Conservation (phyloP, 352 stramenopile genomes). For the Pythium volutum region DNA sequence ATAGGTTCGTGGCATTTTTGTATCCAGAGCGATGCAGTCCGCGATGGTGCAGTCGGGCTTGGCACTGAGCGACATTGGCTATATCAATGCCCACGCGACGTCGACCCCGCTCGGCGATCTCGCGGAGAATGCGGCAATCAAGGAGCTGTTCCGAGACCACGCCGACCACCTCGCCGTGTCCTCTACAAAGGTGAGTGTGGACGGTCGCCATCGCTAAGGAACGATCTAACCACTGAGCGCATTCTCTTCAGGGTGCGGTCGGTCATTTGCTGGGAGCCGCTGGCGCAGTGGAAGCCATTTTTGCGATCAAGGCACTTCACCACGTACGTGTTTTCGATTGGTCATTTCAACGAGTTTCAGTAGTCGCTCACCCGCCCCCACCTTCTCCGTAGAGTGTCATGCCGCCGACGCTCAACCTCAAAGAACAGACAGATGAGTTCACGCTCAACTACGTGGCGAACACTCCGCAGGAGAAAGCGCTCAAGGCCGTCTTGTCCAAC, state of each 20-base stretch:
- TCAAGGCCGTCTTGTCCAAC: constrained; percentile 90
- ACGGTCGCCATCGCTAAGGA: not conserved
- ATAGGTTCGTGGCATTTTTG: not conserved
- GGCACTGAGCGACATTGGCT: constrained; percentile 88
- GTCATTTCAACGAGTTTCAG: not conserved
- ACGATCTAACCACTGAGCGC: not conserved
- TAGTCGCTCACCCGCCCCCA: not conserved
- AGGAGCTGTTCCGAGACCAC: constrained; percentile 73
- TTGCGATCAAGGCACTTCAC: constrained; percentile 92
- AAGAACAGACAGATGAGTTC: constrained; percentile 67
- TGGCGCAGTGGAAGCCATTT: constrained; percentile 95
- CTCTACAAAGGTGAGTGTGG: constrained; percentile 67
- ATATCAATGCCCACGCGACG: constrained; percentile 98
- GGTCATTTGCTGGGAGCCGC: constrained; percentile 96
- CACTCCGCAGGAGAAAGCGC: constrained; percentile 59
- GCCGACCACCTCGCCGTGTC: constrained; percentile 60
- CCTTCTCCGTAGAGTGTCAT: constrained; percentile 62
- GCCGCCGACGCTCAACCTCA: constrained; percentile 94
- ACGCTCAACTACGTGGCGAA: constrained; percentile 84
- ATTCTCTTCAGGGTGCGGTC: constrained; percentile 73
- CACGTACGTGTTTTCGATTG: constrained; percentile 43
- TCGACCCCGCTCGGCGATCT: constrained; percentile 97
- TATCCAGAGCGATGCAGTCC: constrained; percentile 89
- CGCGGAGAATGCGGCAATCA: constrained; percentile 92
- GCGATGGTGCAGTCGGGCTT: constrained; percentile 83